Percentiles rank a stretch among this genome's conserved stretches.
These are phyloP conservation scores for Trichaptum fuscoviolaceum DNA, from an alignment of 768 basidiomycete species.

Conservation along the genomic window DNA sequence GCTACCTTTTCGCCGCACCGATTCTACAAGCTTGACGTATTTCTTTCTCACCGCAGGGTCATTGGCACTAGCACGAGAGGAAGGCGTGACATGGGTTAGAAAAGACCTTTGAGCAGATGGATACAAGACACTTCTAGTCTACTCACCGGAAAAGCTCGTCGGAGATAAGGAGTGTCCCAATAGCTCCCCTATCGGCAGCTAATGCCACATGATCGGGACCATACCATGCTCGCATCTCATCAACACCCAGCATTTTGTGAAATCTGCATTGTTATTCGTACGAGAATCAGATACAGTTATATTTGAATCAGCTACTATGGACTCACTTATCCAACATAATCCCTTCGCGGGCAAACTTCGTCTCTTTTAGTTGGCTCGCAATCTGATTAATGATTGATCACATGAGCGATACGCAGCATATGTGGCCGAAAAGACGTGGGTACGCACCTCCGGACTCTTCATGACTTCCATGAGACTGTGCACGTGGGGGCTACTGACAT, in stretches of 20 bases:
- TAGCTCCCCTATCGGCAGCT: constrained; percentile 89
- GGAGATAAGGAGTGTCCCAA: constrained; percentile 91
- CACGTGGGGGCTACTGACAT: constrained; percentile 89
- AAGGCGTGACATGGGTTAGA: neutral
- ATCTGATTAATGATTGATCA: constrained; percentile 39
- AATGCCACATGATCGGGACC: constrained; percentile 91
- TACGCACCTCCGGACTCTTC: constrained; percentile 83
- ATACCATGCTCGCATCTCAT: constrained; percentile 98
- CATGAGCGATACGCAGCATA: constrained; percentile 4
- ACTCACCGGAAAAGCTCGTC: constrained; percentile 87
- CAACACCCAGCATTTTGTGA: constrained; percentile 93
- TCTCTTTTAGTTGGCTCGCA: constrained; percentile 75
- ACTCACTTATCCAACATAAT: constrained; percentile 80
- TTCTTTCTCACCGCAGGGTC: constrained; percentile 72
- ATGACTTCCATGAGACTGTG: constrained; percentile 93
- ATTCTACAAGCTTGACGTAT: constrained; percentile 86
- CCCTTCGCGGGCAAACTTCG: constrained; percentile 94
- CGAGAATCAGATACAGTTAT: constrained; percentile 1
- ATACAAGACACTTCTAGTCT: neutral
- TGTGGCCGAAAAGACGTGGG: constrained; percentile 1
- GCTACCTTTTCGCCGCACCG: constrained; percentile 80
- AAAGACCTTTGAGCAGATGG: neutral
- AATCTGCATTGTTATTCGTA: constrained; percentile 48
- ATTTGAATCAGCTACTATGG: neutral
- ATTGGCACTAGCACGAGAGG: constrained; percentile 52